Evolutionary conservation across 176 grass and related monocot species (phyloP).

Genomic region (Avena eriantha): DNA sequence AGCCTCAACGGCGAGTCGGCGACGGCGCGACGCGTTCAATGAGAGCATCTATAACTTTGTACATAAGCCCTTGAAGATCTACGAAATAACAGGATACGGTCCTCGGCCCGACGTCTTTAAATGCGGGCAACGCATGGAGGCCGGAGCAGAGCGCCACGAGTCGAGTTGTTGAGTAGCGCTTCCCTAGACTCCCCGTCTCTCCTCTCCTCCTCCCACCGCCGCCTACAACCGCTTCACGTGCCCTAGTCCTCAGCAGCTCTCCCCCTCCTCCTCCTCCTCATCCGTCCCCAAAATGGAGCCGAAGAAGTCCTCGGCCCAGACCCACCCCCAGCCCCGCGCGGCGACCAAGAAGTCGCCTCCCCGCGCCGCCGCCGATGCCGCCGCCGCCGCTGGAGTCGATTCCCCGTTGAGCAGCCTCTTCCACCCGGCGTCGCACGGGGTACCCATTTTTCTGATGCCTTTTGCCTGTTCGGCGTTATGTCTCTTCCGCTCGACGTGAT

Average conservation of each 20-base stretch:
- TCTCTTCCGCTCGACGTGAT: background rate
- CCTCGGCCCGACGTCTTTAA: constrained; percentile 48
- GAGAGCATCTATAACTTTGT: background rate
- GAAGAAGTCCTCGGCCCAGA: constrained; percentile 41
- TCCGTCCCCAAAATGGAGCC: constrained; percentile 49
- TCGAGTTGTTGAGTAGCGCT: constrained; percentile 35
- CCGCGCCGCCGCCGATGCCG: constrained; percentile 22
- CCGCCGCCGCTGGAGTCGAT: constrained; percentile 16
- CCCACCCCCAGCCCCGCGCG: constrained; percentile 15
- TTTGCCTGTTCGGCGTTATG: constrained; percentile 39
- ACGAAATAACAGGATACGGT: background rate
- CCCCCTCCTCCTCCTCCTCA: background rate
- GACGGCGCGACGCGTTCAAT: background rate
- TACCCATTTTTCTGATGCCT: constrained; percentile 32
- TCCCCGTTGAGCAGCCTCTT: constrained; percentile 56
- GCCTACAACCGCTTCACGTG: constrained; percentile 49
- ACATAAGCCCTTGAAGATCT: background rate
- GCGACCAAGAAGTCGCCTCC: constrained; percentile 53
- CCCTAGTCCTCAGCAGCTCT: constrained; percentile 33
- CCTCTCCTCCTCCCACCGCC: constrained; percentile 16
- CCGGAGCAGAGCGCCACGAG: constrained; percentile 47
- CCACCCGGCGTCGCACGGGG: constrained; percentile 38
- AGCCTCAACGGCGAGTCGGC: background rate
- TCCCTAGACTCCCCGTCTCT: constrained; percentile 48
- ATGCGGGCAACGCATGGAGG: constrained; percentile 54